Base-by-base conservation (phyloP, 208 protist species). In the Entamoeba moshkovskii region DNA sequence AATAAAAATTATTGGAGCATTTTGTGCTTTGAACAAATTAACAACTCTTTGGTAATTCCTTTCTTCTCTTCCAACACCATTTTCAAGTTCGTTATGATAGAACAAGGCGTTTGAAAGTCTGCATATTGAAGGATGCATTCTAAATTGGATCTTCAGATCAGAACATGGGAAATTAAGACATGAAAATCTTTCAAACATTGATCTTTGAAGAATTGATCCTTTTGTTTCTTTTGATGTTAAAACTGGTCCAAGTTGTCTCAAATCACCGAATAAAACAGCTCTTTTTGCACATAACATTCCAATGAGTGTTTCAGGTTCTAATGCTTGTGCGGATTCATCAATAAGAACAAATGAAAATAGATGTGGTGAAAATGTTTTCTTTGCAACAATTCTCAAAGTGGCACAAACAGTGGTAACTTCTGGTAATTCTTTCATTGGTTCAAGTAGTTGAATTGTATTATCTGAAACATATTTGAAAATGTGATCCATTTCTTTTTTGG, bases 251-350 rank as follows among this genome's bases (percentile, higher is more conserved):
- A 99, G 95, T 96, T 99, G 98, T 95, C 96, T 98, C 95, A 98
- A 98, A 95, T 99, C 98, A 42, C 98, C 98, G 33, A 98, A 97
- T 8, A 96, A 44, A 45, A 98, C 94, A 6, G 98, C 95, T 94
- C 99, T 98, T 93, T 98, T 96, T 13, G 98, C 97, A 52, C 98
- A 98, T 85, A 96, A 92, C 18, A 99, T 94, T 16, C 98, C 98
- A 94, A 99, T 98, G 25, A 99, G 94, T 59, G 95, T 97, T 95
- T 99, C 98, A 49, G 98, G 98, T 95, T 99, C 98, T n/a, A 97
- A 97, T 25, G 96, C 94, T 94, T 99, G 98, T 4, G 98, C 99
- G 13, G 96, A 94, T 96, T 99, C 98, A 96, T 99, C 98, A 92
- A 99, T 97, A 0, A 99, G 94, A n/a, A 99, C 98, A 85, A 97